phyloP scores from a whole-genome alignment of 495 filamentous ascomycete genomes.

The Trypethelium eluteriae region DNA sequence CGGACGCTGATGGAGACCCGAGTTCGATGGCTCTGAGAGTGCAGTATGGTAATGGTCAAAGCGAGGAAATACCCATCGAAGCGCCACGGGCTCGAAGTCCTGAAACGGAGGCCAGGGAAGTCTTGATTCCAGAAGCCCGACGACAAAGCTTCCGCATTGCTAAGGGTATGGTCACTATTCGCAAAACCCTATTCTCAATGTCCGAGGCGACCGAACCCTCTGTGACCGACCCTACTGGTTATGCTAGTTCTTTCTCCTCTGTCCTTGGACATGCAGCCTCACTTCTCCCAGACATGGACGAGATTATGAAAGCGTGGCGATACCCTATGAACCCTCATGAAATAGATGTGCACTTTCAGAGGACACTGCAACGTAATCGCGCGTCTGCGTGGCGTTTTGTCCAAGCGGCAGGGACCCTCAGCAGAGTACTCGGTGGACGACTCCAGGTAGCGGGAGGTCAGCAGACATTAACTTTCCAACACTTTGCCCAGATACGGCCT shows the following conservation, averaged over 20 bases:
- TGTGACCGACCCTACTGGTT: constrained; percentile 31
- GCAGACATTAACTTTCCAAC: constrained; percentile 17
- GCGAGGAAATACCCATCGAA: constrained; percentile 45
- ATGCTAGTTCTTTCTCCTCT: constrained; percentile 41
- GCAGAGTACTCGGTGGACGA: constrained; percentile 47
- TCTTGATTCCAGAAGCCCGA: constrained; percentile 45
- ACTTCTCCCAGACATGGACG: constrained; percentile 49
- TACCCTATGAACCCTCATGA: constrained; percentile 52
- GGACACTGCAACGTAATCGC: constrained; percentile 51
- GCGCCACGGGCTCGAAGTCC: constrained; percentile 31
- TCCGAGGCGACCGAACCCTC: constrained; percentile 32
- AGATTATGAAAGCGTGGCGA: constrained; percentile 48
- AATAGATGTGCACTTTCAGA: constrained; percentile 48
- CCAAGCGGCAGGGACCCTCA: constrained; percentile 58
- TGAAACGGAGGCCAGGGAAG: constrained; percentile 36
- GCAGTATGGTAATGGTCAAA: constrained; percentile 57
- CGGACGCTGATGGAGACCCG: constrained; percentile 29
- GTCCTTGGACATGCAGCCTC: constrained; percentile 44
- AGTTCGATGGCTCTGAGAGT: constrained; percentile 44
- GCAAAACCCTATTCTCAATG: constrained; percentile 46
- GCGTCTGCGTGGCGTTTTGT: constrained; percentile 56
- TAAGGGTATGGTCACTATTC: constrained; percentile 49
- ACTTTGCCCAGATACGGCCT: constrained; percentile 35
- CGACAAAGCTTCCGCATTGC: constrained; percentile 49
- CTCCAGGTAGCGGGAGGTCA: constrained; percentile 33